Evolutionary conservation across 2,329 filamentous ascomycete species (phyloP).

Genomic region (Plectosphaerella cucumerina): DNA sequence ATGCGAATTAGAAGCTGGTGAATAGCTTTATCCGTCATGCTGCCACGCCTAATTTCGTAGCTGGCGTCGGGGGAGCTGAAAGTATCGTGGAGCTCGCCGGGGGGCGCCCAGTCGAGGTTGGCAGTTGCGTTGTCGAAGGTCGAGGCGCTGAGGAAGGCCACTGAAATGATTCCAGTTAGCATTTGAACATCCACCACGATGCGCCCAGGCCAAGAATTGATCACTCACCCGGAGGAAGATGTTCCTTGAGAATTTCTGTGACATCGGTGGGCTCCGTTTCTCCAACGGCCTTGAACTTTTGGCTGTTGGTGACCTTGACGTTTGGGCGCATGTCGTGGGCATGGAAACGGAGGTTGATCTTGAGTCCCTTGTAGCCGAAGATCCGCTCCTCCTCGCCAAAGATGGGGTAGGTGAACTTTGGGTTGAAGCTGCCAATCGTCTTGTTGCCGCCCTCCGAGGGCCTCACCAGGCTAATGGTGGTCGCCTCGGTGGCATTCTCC

Average conservation of each 20-base stretch:
- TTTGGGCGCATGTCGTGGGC: slow-evolving; percentile 74
- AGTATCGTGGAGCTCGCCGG: slow-evolving; percentile 65
- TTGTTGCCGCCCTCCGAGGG: slow-evolving; percentile 45
- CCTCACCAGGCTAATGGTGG: slow-evolving; percentile 56
- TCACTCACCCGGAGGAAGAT: slow-evolving; percentile 61
- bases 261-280: slow-evolving; percentile 69
- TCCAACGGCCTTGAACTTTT: slow-evolving; percentile 65
- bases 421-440: slow-evolving; percentile 68
- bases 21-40: slow-evolving; percentile 64
- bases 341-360: slow-evolving; percentile 66
- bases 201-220: background rate
- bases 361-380: slow-evolving; percentile 81
- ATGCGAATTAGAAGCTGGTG: slow-evolving; percentile 72
- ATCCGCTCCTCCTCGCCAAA: slow-evolving; percentile 92
- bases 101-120: slow-evolving; percentile 58
- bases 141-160: slow-evolving; percentile 59
- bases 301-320: slow-evolving; percentile 64
- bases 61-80: slow-evolving; percentile 58
- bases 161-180: slow-evolving; percentile 30
- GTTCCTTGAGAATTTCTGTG: slow-evolving; percentile 56
- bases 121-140: slow-evolving; percentile 53
- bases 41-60: slow-evolving; percentile 84
- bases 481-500: slow-evolving; percentile 55
- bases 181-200: background rate
- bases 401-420: slow-evolving; percentile 84